Base-by-base conservation (phyloP, 305 asterid genomes). In the Stenogyne calaminthoides region DNA sequence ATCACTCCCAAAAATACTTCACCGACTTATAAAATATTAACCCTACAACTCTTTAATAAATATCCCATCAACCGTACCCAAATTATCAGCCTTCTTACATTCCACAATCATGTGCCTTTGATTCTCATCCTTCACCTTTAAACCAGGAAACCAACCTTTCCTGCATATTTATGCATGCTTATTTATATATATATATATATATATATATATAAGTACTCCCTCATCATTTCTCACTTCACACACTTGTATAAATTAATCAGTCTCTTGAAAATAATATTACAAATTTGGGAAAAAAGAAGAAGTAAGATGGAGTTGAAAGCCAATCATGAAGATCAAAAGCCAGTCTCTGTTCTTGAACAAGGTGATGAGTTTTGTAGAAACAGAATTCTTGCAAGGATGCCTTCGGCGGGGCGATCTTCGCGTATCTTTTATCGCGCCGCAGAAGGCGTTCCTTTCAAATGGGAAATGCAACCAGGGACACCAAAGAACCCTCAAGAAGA, bases 381-480 rank as follows among this genome's bases (percentile, higher is more conserved):
- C 9, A 80, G 84, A 19, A 84, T 87, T 42, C 92, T 91, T 36
- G 79, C 87, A 0, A 73, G 95, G 36, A 84, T 86, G 64, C 36
- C 85, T 3, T 88, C 92, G 0, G 71, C 34, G 0, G 89, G 93
- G 5, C 79, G 80, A 36, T 91, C 96, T 7, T 91, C 96, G 2
- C 83, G 84, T 19, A 64, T 80, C 2, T 84, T 78, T 49, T 85
- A 80, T 49, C 80, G 89, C 7, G 60, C 78, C 1, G 75, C 84
- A 0, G 91, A 85, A 80, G 98, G 96, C 37, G 86, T 93, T 22
- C 97, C 98, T 0, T 89, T 93, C 72, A 47, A 74, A 69, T 93
- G 98, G 97, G 98, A 93, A 69, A 86, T 58, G 90, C 76, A 67
- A 51, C 98, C 97, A 0, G 98, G 97, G 25, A 93, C 87, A 0